Evolutionary conservation across 2,329 filamentous ascomycete genomes (phyloP).

Genomic region (Calycina marina): DNA sequence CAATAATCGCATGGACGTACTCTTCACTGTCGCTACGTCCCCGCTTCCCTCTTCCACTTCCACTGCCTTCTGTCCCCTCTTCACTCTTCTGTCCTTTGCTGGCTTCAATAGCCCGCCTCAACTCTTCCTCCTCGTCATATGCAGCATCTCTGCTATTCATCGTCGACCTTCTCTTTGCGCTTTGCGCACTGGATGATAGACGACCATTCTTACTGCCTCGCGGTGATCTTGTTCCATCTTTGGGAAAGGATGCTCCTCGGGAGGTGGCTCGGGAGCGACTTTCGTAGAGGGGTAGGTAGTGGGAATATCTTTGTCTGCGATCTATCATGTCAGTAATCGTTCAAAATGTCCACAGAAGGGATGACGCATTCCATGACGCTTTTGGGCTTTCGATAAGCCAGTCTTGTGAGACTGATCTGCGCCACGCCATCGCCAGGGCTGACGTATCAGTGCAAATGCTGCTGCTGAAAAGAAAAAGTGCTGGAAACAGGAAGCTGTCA

Average conservation of each 20-base stretch:
- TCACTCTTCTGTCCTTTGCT: constrained; percentile 60
- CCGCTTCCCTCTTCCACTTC: constrained; percentile 58
- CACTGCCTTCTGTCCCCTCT: constrained; percentile 31
- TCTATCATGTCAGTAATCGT: constrained; percentile 26
- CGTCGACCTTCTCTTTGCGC: constrained; percentile 69
- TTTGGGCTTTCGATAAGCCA: constrained; percentile 10
- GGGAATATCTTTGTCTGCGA: constrained; percentile 48
- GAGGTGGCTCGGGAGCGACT: constrained; percentile 38
- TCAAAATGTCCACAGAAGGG: constrained; percentile 4
- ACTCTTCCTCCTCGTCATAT: constrained; percentile 85
- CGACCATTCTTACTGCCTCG: constrained; percentile 42
- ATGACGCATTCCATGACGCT: constrained; percentile 4
- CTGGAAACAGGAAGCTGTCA: constrained; percentile 12
- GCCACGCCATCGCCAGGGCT: constrained; percentile 20
- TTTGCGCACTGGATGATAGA: constrained; percentile 26
- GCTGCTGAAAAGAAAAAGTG: constrained; percentile 7
- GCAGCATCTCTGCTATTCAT: constrained; percentile 95
- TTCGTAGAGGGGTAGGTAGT: constrained; percentile 46
- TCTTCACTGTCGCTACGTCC: constrained; percentile 86
- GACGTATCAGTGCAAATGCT: constrained; percentile 11
- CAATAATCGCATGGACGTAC: constrained; percentile 39
- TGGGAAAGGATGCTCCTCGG: constrained; percentile 49
- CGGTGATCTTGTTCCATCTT: constrained; percentile 42
- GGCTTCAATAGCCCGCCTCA: constrained; percentile 82
- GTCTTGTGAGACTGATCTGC: constrained; percentile 23